Percentiles rank a stretch among this genome's conserved stretches.
These are phyloP conservation scores for Aspergillus sclerotioniger DNA, from an alignment of 495 filamentous ascomycete species.

Conservation along the genomic window DNA sequence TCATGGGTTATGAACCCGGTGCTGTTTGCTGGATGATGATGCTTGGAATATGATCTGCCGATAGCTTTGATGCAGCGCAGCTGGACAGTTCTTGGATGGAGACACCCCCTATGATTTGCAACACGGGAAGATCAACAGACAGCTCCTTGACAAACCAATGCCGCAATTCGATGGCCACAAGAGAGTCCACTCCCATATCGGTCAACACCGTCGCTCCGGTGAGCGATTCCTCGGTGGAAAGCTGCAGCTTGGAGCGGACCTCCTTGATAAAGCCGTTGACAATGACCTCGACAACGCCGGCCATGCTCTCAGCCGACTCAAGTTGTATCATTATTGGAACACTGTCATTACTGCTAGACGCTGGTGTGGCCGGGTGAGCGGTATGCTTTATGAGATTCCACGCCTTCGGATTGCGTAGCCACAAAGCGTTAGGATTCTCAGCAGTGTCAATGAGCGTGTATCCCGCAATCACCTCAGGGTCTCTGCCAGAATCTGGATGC, in stretches of 20 bases:
- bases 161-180: slow-evolving; percentile 36
- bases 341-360: not conserved
- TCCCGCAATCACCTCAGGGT: slow-evolving; percentile 1
- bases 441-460: not conserved
- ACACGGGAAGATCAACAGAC: slow-evolving; percentile 43
- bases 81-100: not conserved
- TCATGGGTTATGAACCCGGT: not conserved
- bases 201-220: not conserved
- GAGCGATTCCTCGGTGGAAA: not conserved
- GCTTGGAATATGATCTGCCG: not conserved
- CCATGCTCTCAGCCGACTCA: not conserved
- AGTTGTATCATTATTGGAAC: not conserved
- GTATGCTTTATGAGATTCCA: not conserved
- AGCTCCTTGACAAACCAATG: slow-evolving; percentile 38
- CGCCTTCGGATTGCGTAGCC: slow-evolving; percentile 26
- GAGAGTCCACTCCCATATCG: slow-evolving; percentile 29
- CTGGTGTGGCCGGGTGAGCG: too few species aligned
- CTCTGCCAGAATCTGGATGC: not conserved
- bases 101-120: slow-evolving; percentile 4
- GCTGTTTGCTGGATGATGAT: not conserved
- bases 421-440: slow-evolving; percentile 23
- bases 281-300: not conserved
- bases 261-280: not conserved
- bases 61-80: not conserved
- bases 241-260: not conserved